Evolutionary conservation across 2,329 filamentous ascomycete genomes (phyloP), one percentile per base, ranked within the genome.

Genomic region (Penicillium hesseltinei): DNA sequence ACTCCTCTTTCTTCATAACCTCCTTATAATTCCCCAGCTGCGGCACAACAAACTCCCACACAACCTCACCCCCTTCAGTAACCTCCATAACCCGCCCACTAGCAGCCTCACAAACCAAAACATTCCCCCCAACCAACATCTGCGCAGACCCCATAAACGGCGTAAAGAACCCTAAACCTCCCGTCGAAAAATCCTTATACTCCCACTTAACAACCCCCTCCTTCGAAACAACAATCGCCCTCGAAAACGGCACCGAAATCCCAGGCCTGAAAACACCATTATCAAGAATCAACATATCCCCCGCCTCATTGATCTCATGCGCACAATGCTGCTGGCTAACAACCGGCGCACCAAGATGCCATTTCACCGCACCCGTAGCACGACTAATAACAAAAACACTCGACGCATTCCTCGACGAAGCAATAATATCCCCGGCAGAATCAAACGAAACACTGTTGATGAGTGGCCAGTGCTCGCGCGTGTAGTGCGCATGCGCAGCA

Each of bases 121-220:
- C 77, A 59, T 80, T 80, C 9, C 77, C 76, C 50, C 75, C 76
- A 10, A 38, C 42, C 17, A 80, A 59, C 15, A 73, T 65, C 62
- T 80, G 77, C 8, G 77, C 78, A 48, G 74, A 73, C 21, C 78
- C 78, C 78, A 80, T 80, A 51, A 80, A 80, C 0, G 77, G 77
- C 0, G 75, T 78, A 65, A 79, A 80, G 62, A 79, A 77, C 6
- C 68, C 71, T 51, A 77, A 65, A 6, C 72, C 71, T 40, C 72
- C 31, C 0, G 69, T 66, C 10, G 64, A 69, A 1, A 51, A 64
- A 55, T 80, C 78, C 9, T 67, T 68, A 48, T 80, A 79, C 52
- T 80, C 71, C 78, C 78, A 80, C 3, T 75, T 66, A 21, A 80
- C 73, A 42, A 75, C 49, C 49, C 78, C 78, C 17, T 60, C 58